phyloP scores from a whole-genome alignment of 2,329 filamentous ascomycete species.

The Diaporthe nobilis region DNA sequence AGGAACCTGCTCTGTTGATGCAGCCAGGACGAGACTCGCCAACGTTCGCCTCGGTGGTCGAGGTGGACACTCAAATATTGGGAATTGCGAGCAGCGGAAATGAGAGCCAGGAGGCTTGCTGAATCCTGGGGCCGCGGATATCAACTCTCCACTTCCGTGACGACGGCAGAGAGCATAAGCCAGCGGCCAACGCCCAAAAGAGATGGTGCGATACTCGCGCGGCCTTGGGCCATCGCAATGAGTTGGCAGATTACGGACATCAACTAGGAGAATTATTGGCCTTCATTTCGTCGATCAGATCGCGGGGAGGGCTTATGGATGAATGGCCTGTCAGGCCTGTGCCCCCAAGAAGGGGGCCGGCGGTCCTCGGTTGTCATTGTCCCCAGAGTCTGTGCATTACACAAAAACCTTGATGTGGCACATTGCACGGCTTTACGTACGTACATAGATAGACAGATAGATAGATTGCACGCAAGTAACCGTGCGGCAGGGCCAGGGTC shows the following conservation, averaged over 20 bases:
- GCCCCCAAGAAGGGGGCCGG: background rate
- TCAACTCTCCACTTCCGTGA: constrained; percentile 31
- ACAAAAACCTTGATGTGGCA: background rate
- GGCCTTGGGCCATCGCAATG: constrained; percentile 18
- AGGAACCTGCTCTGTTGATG: background rate
- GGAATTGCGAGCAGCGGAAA: constrained; percentile 25
- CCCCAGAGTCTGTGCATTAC: constrained; percentile 32
- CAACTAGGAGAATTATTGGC: constrained; percentile 21
- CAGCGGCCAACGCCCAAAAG: constrained; percentile 20
- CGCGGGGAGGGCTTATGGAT: constrained; percentile 4
- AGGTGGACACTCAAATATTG: constrained; percentile 24
- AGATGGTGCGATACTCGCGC: constrained; percentile 32
- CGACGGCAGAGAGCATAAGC: constrained; percentile 11
- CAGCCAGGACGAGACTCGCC: constrained; percentile 9
- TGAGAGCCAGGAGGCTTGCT: constrained; percentile 24
- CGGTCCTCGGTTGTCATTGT: constrained; percentile 5
- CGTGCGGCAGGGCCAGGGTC: constrained; percentile 4
- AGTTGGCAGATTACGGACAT: constrained; percentile 3
- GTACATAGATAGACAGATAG: background rate
- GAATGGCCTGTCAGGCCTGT: background rate
- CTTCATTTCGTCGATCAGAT: constrained; percentile 21
- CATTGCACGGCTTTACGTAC: background rate
- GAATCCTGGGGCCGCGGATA: constrained; percentile 5
- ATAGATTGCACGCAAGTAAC: background rate
- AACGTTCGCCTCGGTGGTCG: background rate